Evolutionary conservation across 1,284 basidiomycete species (phyloP), one percentile per base, ranked within the genome.

Genomic region (Trichosporon sp.): DNA sequence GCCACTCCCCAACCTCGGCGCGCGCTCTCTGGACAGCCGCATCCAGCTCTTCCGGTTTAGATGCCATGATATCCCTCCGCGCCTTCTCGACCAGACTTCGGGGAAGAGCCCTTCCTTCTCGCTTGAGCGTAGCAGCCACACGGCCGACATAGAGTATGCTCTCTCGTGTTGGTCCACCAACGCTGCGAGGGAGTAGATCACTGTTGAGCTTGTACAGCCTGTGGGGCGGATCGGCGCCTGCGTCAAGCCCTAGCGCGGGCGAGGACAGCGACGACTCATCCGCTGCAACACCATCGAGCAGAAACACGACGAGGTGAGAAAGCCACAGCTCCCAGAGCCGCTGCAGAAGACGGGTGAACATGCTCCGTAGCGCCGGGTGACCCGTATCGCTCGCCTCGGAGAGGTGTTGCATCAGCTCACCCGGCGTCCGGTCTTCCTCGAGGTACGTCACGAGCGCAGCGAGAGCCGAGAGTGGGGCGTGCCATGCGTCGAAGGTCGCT

Each of bases 131-230:
- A 3, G 88, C 88, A 32, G 95, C 87, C 3, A 93, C 92, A 32
- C 91, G 85, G 0, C 92, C 93, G 34, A 95, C 86, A 74, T 95
- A 95, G 2, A 87, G 81, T 62, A 95, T 91, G 7, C 91, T 91
- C 63, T 92, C 89, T 64, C 85, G 85, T 5, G 90, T 87, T 56
- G 87, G 85, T 2, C 80, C 70, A 1, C 88, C 88, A 21, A 95
- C 83, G 64, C 88, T 89, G 0, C 86, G 84, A 0, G 92, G 92
- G 56, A 92, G 83, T 2, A 89, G 83, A 1, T 87, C 87, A 1
- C 86, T 83, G 60, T 87, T 76, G n/a, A 83, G 76, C 7, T 58
- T 58, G 70, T 82, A 81, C 8, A 75, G 65, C 19, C 73, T 62
- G 60, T 75, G 73, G 32, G 69, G 73, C 0, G 74, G 71, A 56